These are phyloP conservation scores for Cardamine chenopodiifolia DNA, from an alignment of 345 rosid genomes.

Conservation along the genomic window DNA sequence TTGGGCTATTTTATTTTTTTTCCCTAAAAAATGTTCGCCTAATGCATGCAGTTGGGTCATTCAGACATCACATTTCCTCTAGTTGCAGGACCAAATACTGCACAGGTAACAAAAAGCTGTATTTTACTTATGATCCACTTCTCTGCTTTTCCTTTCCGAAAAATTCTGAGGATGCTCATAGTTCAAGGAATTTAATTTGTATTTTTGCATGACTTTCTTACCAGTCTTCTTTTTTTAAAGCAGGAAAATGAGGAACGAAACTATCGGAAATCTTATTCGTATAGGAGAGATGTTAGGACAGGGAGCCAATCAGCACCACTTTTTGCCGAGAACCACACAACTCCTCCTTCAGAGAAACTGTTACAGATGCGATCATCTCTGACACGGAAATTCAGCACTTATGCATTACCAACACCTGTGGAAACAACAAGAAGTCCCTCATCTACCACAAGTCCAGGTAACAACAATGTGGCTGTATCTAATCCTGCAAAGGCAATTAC, in stretches of 20 bases:
- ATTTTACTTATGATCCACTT: slow-evolving; percentile 14
- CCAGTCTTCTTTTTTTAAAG: slow-evolving; percentile 22
- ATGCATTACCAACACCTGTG: slow-evolving; percentile 83
- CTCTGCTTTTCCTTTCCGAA: background rate
- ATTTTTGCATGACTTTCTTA: slow-evolving; percentile 17
- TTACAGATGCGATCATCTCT: slow-evolving; percentile 57
- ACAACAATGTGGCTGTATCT: slow-evolving; percentile 40
- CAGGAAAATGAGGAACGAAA: slow-evolving; percentile 56
- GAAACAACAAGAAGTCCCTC: slow-evolving; percentile 58
- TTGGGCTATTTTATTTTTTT: background rate
- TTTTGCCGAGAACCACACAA: slow-evolving; percentile 54
- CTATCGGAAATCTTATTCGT: slow-evolving; percentile 49
- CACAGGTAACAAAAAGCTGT: slow-evolving; percentile 51
- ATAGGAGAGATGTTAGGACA: slow-evolving; percentile 45
- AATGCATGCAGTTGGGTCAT: slow-evolving; percentile 66
- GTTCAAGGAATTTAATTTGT: background rate
- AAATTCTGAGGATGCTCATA: slow-evolving; percentile 16
- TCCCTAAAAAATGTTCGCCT: background rate
- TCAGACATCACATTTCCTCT: slow-evolving; percentile 67
- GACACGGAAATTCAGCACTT: slow-evolving; percentile 69
- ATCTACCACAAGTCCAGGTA: slow-evolving; percentile 43
- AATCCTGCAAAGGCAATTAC: slow-evolving; percentile 45
- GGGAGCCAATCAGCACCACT: slow-evolving; percentile 85
- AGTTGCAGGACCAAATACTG: slow-evolving; percentile 43
- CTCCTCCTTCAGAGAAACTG: slow-evolving; percentile 53